Evolutionary conservation across 805 yeast genomes (phyloP), one percentile per base, ranked within the genome.

Genomic region (Cyberlindnera sargentensis): DNA sequence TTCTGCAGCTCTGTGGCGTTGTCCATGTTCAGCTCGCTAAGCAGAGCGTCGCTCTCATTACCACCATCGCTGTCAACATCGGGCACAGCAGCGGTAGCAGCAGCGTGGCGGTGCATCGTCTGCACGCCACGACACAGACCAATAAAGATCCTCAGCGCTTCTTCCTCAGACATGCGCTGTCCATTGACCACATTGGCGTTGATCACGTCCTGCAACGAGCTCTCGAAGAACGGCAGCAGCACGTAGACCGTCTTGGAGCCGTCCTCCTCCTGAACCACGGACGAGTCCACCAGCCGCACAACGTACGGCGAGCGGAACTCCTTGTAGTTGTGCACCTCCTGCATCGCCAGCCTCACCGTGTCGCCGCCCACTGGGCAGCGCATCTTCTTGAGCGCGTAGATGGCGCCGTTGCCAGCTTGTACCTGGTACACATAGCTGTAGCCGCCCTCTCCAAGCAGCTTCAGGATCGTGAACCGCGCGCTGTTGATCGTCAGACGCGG

Each of bases 361-460:
- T 80, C 85, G 38, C 84, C 73, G 2, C 96, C 96, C 63, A 82
- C 85, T 2, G 95, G 89, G 62, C 96, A 89, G 47, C 90, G 69
- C 42, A 88, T 85, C 66, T 85, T 84, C 67, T 90, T 90, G 57
- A 90, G 66, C 3, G 96, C 96, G 56, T 78, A 85, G 36, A 65
- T 52, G 32, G 73, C 73, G 31, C 72, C 66, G 49, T 70, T 66
- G 8, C 59, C 52, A 26, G 69, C 67, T 49, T 78, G 71, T 4
- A 89, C 95, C 24, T 88, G 67, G 57, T 90, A 90, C 7, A 87
- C 95, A 53, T 84, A 88, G 1, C 95, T 82, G 58, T 84, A 84
- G 10, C 93, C 95, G 3, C 95, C 95, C 65, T 89, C 97, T 8
- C 95, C 96, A 6, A 90, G 67, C n/a, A 90, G 70, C 46, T 78